phyloP scores from a whole-genome alignment of 768 basidiomycete species.

The Mycena amicta region DNA sequence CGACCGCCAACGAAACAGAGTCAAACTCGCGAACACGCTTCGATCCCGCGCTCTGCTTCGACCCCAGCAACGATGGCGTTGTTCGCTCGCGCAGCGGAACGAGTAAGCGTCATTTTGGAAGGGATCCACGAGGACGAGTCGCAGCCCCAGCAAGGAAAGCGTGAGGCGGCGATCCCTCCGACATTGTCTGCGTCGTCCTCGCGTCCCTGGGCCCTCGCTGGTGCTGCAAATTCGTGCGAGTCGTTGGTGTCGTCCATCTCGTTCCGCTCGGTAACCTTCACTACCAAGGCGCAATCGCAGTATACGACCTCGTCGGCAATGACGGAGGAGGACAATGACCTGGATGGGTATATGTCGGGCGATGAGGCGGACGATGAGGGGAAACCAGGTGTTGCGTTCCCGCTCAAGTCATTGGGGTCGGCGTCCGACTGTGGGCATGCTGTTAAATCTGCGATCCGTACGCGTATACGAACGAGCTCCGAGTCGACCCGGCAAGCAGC shows the following conservation, averaged over 20 bases:
- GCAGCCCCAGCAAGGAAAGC: not conserved
- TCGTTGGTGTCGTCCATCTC: constrained; percentile 5
- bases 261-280: constrained; percentile 9
- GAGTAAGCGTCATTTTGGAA: constrained; percentile 16
- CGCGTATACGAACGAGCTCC: not conserved
- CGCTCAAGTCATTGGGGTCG: not conserved
- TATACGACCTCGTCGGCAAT: not conserved
- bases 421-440: not conserved
- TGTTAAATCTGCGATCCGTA: not conserved
- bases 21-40: not conserved
- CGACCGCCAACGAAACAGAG: not conserved
- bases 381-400: not conserved
- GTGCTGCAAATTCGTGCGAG: constrained; percentile 1
- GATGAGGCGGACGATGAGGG: constrained; percentile 8
- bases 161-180: constrained; percentile 11
- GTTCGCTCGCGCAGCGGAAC: not conserved
- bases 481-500: not conserved
- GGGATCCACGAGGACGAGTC: not conserved
- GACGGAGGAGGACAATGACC: not conserved
- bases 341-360: not conserved
- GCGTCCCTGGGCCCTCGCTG: constrained; percentile 19
- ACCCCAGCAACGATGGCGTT: constrained; percentile 6
- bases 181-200: constrained; percentile 20
- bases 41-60: constrained; percentile 16
- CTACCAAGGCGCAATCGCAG: not conserved